A percentile compares a stretch with the other conserved stretches of the same genome.
Conservation (phyloP, 176 grass and related monocot species). For the Ampelocalamus luodianensis region DNA sequence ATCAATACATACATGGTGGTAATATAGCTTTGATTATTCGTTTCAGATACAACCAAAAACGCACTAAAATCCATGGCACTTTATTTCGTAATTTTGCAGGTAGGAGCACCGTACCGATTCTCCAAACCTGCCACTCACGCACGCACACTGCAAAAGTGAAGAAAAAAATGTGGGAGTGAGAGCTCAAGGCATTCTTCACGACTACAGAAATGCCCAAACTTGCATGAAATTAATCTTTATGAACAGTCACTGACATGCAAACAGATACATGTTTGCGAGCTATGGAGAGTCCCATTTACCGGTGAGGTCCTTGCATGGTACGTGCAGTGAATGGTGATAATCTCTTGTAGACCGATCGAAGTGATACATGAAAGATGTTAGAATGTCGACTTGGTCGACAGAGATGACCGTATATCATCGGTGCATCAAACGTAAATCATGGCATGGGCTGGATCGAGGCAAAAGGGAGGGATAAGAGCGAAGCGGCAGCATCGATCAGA, state of each 20-base stretch:
- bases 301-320: neutral
- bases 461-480: neutral
- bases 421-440: conserved; percentile 38
- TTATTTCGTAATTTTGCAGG: conserved; percentile 6
- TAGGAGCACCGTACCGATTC: neutral
- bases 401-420: neutral
- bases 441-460: neutral
- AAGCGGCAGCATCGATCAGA: neutral
- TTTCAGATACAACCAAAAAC: conserved; percentile 8
- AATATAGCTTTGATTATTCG: neutral
- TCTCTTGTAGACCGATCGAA: neutral
- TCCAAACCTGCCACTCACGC: neutral
- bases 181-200: neutral
- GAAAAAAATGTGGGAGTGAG: neutral
- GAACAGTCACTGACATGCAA: neutral
- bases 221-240: neutral
- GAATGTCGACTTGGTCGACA: neutral
- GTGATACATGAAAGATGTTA: neutral
- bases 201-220: neutral
- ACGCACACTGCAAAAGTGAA: neutral
- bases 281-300: neutral
- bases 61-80: conserved; percentile 33
- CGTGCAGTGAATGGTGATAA: too few species aligned
- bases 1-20: neutral
- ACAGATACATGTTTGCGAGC: neutral